These are phyloP conservation scores for Fusarium piperis DNA, from an alignment of 2,329 filamentous ascomycete species.

Conservation along the genomic window DNA sequence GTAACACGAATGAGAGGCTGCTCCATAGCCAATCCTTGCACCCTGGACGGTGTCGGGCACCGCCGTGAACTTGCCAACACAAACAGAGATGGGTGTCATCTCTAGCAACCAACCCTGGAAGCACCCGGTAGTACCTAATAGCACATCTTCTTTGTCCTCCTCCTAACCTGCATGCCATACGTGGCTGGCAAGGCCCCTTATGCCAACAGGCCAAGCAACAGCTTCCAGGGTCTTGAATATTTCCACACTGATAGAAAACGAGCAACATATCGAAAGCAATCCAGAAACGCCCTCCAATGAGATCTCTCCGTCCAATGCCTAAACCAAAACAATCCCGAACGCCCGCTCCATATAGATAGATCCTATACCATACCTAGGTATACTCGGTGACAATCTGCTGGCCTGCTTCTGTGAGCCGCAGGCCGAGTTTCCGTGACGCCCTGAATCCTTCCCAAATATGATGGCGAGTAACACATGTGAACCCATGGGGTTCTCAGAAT, in stretches of 20 bases:
- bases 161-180: not conserved
- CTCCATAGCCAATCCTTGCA: slow-evolving; percentile 1
- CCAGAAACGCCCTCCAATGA: slow-evolving; percentile 42
- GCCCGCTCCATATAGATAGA: slow-evolving; percentile 40
- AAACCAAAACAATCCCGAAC: slow-evolving; percentile 32
- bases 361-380: slow-evolving; percentile 26
- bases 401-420: slow-evolving; percentile 40
- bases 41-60: not conserved
- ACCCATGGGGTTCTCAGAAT: slow-evolving; percentile 34
- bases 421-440: slow-evolving; percentile 35
- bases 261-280: slow-evolving; percentile 2
- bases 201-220: not conserved
- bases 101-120: not conserved
- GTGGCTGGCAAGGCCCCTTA: not conserved
- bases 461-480: slow-evolving; percentile 35
- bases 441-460: slow-evolving; percentile 33
- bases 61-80: not conserved
- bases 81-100: not conserved
- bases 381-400: slow-evolving; percentile 37
- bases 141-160: not conserved
- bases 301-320: slow-evolving; percentile 28
- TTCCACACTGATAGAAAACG: slow-evolving; percentile 1
- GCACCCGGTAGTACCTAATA: not conserved
- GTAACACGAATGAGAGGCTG: not conserved
- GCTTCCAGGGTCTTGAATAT: slow-evolving; percentile 5